phyloP scores from a whole-genome alignment of 495 filamentous ascomycete genomes.

The Aspergillus diversus region DNA sequence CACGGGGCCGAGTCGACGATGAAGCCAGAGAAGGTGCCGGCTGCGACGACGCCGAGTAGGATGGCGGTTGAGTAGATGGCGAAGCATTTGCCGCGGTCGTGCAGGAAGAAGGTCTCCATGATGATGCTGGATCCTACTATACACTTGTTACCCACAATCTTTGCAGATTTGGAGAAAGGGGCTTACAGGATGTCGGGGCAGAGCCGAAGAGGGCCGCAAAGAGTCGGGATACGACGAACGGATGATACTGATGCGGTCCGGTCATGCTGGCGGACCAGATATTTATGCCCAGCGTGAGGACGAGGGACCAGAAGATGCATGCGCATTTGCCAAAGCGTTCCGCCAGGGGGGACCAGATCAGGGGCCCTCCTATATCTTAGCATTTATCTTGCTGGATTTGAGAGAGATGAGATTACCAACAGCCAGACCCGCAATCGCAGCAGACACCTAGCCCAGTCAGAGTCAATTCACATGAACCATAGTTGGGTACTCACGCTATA shows the following conservation, averaged over 20 bases:
- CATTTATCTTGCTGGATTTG: not conserved
- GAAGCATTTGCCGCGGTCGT: not conserved
- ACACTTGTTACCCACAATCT: not conserved
- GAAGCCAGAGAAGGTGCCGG: not conserved
- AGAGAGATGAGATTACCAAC: not conserved
- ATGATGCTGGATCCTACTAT: not conserved
- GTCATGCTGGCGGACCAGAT: not conserved
- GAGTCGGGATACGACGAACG: not conserved
- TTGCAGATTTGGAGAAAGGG: not conserved
- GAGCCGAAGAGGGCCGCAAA: not conserved
- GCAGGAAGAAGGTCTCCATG: not conserved
- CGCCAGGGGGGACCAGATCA: not conserved
- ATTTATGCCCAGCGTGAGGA: not conserved
- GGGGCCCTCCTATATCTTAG: not conserved
- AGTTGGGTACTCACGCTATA: not conserved
- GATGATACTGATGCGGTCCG: not conserved
- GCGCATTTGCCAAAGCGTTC: not conserved
- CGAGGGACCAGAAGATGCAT: not conserved
- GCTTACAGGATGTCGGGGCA: not conserved
- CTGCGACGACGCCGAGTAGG: not conserved
- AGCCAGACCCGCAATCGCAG: not conserved
- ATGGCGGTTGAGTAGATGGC: not conserved
- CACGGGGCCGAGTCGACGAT: not conserved
- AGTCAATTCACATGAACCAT: not conserved
- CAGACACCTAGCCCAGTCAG: not conserved